Percentiles rank a stretch among this genome's conserved stretches.
phyloP scores from a whole-genome alignment of 2,329 filamentous ascomycete species.

The Epichloe amarillans region DNA sequence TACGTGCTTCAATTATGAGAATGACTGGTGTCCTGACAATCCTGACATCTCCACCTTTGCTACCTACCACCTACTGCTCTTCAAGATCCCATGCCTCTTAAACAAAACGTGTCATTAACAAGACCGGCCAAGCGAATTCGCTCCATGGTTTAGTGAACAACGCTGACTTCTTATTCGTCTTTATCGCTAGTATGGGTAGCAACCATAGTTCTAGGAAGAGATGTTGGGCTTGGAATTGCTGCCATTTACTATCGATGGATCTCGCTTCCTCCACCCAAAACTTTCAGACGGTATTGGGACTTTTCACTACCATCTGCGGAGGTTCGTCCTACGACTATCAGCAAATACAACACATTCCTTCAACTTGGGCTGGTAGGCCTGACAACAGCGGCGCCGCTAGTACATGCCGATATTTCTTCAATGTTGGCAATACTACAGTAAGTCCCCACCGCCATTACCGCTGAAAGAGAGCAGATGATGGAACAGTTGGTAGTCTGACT shows the following conservation, averaged over 20 bases:
- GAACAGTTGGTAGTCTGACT: background rate
- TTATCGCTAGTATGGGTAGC: constrained; percentile 60
- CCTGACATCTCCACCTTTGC: background rate
- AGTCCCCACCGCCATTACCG: constrained; percentile 19
- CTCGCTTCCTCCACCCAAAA: constrained; percentile 84
- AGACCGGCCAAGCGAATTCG: background rate
- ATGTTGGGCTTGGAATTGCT: constrained; percentile 67
- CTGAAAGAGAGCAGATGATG: background rate
- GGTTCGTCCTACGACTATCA: constrained; percentile 70
- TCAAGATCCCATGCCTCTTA: background rate
- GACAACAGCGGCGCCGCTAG: constrained; percentile 66
- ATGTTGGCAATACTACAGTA: constrained; percentile 51
- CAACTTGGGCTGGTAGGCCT: constrained; percentile 78
- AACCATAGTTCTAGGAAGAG: constrained; percentile 78
- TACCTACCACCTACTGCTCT: background rate
- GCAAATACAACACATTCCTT: constrained; percentile 87
- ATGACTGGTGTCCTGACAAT: background rate
- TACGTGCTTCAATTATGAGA: constrained; percentile 26
- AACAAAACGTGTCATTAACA: background rate
- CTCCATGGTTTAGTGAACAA: background rate
- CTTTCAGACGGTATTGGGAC: constrained; percentile 88
- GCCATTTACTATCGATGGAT: constrained; percentile 96
- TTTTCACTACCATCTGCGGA: constrained; percentile 83
- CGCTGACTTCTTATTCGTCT: background rate
- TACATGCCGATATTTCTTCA: constrained; percentile 43